phyloP scores from a whole-genome alignment of 768 basidiomycete species.

The Tulasnella sp. region DNA sequence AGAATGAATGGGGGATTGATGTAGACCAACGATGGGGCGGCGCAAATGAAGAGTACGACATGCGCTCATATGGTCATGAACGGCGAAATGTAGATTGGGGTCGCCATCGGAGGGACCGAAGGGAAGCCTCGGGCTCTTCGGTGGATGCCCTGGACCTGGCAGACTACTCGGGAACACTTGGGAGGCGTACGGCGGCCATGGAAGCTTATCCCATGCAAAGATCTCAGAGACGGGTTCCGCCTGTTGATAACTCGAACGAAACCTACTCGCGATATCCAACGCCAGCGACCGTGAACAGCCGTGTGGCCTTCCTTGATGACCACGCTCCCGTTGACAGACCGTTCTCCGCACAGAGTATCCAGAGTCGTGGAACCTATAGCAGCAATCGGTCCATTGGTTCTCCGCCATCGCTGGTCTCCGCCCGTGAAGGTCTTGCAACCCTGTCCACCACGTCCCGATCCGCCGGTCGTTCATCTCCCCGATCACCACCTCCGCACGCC shows the following conservation, averaged over 20 bases:
- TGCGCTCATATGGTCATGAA: not conserved
- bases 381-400: slow-evolving; percentile 16
- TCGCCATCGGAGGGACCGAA: slow-evolving; percentile 16
- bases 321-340: slow-evolving; percentile 8
- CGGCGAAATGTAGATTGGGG: not conserved
- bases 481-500: not conserved
- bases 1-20: not conserved
- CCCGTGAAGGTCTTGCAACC: slow-evolving; percentile 9
- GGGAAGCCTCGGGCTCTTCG: slow-evolving; percentile 58
- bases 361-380: slow-evolving; percentile 16
- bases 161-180: slow-evolving; percentile 59
- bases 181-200: slow-evolving; percentile 31
- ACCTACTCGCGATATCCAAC: slow-evolving; percentile 19
- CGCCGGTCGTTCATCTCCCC: slow-evolving; percentile 5
- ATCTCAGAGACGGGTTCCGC: not conserved
- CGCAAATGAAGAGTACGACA: not conserved
- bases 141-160: slow-evolving; percentile 70
- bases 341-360: slow-evolving; percentile 21
- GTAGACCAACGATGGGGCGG: not conserved
- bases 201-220: not conserved
- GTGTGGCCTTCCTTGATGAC: slow-evolving; percentile 2
- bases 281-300: slow-evolving; percentile 1
- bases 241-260: slow-evolving; percentile 20
- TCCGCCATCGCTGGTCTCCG: slow-evolving; percentile 18
- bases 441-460: not conserved